Evolutionary conservation across 225 moss, liverwort and hornwort genomes (phyloP), one percentile per base, ranked within the genome.

Genomic region (Thuidium tamariscinum): DNA sequence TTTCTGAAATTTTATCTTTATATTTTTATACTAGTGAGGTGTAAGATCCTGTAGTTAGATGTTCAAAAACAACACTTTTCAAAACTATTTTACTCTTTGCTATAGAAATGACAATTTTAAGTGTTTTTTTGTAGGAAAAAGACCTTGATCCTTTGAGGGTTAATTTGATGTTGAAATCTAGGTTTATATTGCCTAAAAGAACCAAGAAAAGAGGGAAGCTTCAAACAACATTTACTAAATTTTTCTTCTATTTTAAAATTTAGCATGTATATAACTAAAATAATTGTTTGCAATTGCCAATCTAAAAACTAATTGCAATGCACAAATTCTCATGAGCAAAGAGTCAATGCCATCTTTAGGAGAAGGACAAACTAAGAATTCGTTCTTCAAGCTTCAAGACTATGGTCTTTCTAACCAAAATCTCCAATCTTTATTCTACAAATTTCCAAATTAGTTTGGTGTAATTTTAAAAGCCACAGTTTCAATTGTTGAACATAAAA

Each of bases 331-430:
- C 42, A 26, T 14, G n/a, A 26, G 5, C 70, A 42, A 70, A 42
- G 70, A 42, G 26, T 26, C 9, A 26, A 70, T 42, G 26, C 26
- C 9, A 26, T 70, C 15, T 42, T 26, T 8, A 39, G 0, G 0
- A 42, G 0, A 42, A 16, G 3, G 9, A 0, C 2, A 42, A 41
- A 14, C 14, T 25, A 26, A 25, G 1, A 26, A 41, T 39, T 14
- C 2, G 25, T 13, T 69, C 2, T 41, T 25, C 2, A 7, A 69
- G 14, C 41, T 14, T 69, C 4, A 15, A 69, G 0, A 3, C 3
- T 69, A 14, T 0, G 0, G 0, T 41, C 8, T 41, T 14, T 2
- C 5, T 0, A 0, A 41, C 2, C 4, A 41, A 68, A 68, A 13
- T 25, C 18, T 41, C 0, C 2, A 39, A 25, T 4, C 34, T 68